Percentiles rank a stretch among this genome's conserved stretches.
Evolutionary conservation across 2,329 filamentous ascomycete genomes (phyloP).

Genomic region (Berkeleyomyces basicola): DNA sequence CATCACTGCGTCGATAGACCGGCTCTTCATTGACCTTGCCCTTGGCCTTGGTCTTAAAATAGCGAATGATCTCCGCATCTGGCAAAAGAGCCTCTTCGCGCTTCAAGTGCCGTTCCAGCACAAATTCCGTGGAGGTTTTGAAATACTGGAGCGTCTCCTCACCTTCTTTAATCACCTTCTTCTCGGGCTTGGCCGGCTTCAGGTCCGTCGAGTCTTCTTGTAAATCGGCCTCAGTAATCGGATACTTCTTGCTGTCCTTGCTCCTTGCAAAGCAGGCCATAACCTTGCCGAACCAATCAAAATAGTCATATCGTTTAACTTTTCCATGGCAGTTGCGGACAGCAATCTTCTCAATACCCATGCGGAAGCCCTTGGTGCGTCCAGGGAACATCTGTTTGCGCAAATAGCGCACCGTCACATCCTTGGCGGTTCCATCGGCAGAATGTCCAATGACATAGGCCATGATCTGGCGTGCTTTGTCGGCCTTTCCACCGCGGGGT

Average conservation of each 20-base stretch:
- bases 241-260: conserved; percentile 23
- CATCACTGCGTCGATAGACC: conserved; percentile 63
- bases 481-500: conserved; percentile 65
- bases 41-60: conserved; percentile 60
- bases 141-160: conserved; percentile 77
- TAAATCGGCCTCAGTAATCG: conserved; percentile 56
- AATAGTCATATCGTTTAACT: conserved; percentile 56
- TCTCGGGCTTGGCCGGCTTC: conserved; percentile 53
- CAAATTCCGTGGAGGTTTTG: conserved; percentile 71
- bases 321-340: conserved; percentile 65
- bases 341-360: conserved; percentile 64
- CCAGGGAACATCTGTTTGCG: conserved; percentile 69
- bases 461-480: conserved; percentile 75
- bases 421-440: conserved; percentile 75
- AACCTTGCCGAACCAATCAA: conserved; percentile 76
- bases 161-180: conserved; percentile 56
- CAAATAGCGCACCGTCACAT: conserved; percentile 84
- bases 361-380: conserved; percentile 70
- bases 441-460: conserved; percentile 78
- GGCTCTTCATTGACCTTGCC: conserved; percentile 59
- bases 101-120: conserved; percentile 70
- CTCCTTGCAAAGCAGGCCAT: conserved; percentile 55
- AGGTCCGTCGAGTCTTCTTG: conserved; percentile 65
- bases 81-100: conserved; percentile 76
- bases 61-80: conserved; percentile 50